phyloP scores from a whole-genome alignment of 257 asterid genomes.

The Gentiana macrophylla region DNA sequence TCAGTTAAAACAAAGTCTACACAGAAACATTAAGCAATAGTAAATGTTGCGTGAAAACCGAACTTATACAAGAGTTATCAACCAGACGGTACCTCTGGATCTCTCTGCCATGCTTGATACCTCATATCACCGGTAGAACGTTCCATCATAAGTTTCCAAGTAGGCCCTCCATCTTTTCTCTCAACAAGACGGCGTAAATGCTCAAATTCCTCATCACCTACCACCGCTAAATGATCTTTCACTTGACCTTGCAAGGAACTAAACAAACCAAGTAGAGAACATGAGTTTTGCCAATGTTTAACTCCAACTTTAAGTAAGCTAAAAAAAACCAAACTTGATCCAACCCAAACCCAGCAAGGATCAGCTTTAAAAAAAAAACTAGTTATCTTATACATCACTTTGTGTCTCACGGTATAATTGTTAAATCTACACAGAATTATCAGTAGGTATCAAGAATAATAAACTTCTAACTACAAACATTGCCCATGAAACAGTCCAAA shows the following conservation, averaged over 20 bases:
- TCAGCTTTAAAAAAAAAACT: background rate
- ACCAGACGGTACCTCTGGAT: slow-evolving; percentile 44
- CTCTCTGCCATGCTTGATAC: slow-evolving; percentile 95
- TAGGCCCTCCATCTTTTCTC: slow-evolving; percentile 79
- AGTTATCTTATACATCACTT: background rate
- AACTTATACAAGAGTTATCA: too few species aligned
- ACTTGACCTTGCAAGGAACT: slow-evolving; percentile 34
- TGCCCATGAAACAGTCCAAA: too few species aligned
- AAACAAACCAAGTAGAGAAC: slow-evolving; percentile 7
- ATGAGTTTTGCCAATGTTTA: slow-evolving; percentile 5
- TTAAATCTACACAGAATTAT: too few species aligned
- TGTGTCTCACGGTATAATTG: too few species aligned
- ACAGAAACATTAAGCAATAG: background rate
- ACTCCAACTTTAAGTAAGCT: background rate
- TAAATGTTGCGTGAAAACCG: background rate
- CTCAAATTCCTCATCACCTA: slow-evolving; percentile 57
- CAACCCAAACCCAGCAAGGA: too few species aligned
- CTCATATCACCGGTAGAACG: slow-evolving; percentile 63
- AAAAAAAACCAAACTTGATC: background rate
- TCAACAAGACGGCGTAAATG: slow-evolving; percentile 66
- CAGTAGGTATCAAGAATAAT: too few species aligned
- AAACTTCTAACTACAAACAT: too few species aligned
- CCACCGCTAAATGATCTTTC: slow-evolving; percentile 27
- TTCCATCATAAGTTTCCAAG: slow-evolving; percentile 90
- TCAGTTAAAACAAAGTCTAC: background rate